Percentiles rank a stretch among this genome's conserved stretches.
phyloP scores from a whole-genome alignment of 2,329 filamentous ascomycete genomes.

The Amphichorda felina region DNA sequence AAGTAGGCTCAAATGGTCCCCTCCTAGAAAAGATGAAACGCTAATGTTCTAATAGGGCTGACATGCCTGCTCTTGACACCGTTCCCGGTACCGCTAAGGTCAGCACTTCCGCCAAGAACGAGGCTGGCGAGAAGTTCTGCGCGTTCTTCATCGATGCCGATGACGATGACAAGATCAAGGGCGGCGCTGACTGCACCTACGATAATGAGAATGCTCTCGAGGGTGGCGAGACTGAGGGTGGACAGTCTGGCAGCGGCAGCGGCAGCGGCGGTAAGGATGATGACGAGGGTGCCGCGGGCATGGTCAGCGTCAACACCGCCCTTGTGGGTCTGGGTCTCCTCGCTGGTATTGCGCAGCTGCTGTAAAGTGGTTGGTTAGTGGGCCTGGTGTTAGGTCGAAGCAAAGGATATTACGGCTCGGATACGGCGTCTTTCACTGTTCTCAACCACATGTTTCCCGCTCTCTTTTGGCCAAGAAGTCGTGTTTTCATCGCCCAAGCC shows the following conservation, averaged over 20 bases:
- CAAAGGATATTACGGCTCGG: slow-evolving; percentile 15
- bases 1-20: slow-evolving; percentile 41
- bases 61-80: slow-evolving; percentile 52
- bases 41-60: slow-evolving; percentile 39
- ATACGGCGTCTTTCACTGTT: slow-evolving; percentile 23
- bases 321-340: slow-evolving; percentile 34
- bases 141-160: slow-evolving; percentile 33
- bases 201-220: slow-evolving; percentile 41
- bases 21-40: background rate
- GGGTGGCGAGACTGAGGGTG: slow-evolving; percentile 19
- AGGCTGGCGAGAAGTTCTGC: slow-evolving; percentile 27
- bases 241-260: slow-evolving; percentile 14
- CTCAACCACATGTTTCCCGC: slow-evolving; percentile 15
- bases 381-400: slow-evolving; percentile 1
- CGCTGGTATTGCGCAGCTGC: slow-evolving; percentile 35
- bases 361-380: slow-evolving; percentile 25
- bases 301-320: slow-evolving; percentile 32
- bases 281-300: slow-evolving; percentile 28
- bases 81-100: slow-evolving; percentile 64
- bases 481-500: slow-evolving; percentile 6
- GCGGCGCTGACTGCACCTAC: slow-evolving; percentile 35
- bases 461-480: slow-evolving; percentile 21
- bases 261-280: slow-evolving; percentile 13
- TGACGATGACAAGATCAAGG: slow-evolving; percentile 26
- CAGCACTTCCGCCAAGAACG: slow-evolving; percentile 52